Conservation (phyloP, 345 rosid species). For the Sisymbrium irio region DNA sequence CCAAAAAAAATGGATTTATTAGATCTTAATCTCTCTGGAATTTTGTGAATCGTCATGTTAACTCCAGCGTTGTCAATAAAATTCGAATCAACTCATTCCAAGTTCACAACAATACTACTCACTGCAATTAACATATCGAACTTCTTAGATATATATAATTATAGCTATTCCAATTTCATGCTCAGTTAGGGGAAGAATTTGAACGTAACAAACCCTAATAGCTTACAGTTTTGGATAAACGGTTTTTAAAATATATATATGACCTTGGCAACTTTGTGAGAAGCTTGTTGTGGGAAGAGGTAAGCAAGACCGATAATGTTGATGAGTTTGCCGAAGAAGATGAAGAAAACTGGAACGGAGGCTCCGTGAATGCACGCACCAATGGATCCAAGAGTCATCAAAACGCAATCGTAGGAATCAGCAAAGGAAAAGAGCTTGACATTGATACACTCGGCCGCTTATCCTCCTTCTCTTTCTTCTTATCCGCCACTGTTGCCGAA, state of each 20-base stretch:
- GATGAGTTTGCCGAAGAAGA: conserved; percentile 86
- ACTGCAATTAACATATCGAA: not conserved
- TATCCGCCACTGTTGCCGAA: conserved; percentile 4
- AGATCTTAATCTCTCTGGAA: not conserved
- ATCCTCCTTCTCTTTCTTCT: not conserved
- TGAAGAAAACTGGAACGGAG: conserved; percentile 93
- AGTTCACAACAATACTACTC: not conserved
- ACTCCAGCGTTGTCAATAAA: not conserved
- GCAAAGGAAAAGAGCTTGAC: conserved; percentile 75
- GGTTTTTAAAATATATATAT: not conserved
- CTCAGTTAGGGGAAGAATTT: no score
- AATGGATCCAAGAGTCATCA: conserved; percentile 81
- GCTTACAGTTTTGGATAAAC: not conserved
- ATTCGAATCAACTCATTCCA: not conserved
- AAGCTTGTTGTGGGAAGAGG: conserved; percentile 79
- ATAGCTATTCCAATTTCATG: no score
- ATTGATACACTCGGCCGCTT: conserved; percentile 47
- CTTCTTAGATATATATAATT: no score
- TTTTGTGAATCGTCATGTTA: not conserved
- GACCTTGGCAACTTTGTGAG: conserved; percentile 90
- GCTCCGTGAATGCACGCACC: conserved; percentile 87
- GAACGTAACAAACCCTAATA: not conserved
- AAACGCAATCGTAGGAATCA: conserved; percentile 61
- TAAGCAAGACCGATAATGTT: conserved; percentile 82
- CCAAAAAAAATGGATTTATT: not conserved